Evolutionary conservation across 331 rosid species (phyloP).

Genomic region (Pyracantha coccinea): DNA sequence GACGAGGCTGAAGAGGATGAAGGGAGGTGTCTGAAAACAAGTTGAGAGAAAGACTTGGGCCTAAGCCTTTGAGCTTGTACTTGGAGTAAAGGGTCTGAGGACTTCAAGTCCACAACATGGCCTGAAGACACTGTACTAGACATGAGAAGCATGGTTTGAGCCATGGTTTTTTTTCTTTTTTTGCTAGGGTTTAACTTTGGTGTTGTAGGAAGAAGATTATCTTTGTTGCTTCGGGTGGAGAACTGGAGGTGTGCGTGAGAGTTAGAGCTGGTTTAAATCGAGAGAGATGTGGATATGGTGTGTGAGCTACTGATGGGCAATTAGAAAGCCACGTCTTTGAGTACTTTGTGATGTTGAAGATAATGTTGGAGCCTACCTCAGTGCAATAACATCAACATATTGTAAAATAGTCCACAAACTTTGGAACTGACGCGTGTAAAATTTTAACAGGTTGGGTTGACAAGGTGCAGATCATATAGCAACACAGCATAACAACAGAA

Average conservation of each 20-base stretch:
- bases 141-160: conserved; percentile 77
- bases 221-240: neutral
- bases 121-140: conserved; percentile 44
- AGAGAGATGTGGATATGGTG: conserved; percentile 56
- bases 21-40: conserved; percentile 33
- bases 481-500: neutral
- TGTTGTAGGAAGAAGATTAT: neutral
- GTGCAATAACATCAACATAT: neutral
- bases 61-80: conserved; percentile 43
- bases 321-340: conserved; percentile 56
- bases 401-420: neutral
- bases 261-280: neutral
- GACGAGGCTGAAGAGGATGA: conserved; percentile 33
- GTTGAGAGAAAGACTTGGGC: conserved; percentile 38
- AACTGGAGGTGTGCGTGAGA: conserved; percentile 34
- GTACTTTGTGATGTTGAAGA: conserved; percentile 26
- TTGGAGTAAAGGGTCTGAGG: conserved; percentile 48
- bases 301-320: conserved; percentile 35
- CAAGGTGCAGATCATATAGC: neutral
- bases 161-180: conserved; percentile 33
- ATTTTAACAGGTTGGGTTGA: neutral
- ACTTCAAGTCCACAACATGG: conserved; percentile 46
- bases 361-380: conserved; percentile 32
- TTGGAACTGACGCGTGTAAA: neutral
- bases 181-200: neutral